Percentiles rank a stretch among this genome's conserved stretches.
These are phyloP conservation scores for Inga laurina DNA, from an alignment of 306 rosid species.

Conservation along the genomic window DNA sequence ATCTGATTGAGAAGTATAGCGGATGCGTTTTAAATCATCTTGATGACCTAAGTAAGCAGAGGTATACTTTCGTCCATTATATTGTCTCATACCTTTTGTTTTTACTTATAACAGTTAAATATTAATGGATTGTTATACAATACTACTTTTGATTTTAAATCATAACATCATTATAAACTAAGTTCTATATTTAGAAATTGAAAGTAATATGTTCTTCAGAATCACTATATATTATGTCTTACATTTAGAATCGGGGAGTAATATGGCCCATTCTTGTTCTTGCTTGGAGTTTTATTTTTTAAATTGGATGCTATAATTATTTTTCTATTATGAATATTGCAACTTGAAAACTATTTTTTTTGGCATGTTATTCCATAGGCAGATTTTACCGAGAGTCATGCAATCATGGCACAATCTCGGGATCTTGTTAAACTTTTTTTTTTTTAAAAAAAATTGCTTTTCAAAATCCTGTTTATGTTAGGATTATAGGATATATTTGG, in stretches of 20 bases:
- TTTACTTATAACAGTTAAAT: not conserved
- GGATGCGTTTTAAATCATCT: slow-evolving; percentile 55
- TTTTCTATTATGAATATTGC: not conserved
- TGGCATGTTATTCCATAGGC: not conserved
- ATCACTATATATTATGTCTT: no score
- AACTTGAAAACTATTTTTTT: not conserved
- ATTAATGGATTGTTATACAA: no score
- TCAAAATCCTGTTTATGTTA: not conserved
- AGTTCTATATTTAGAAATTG: no score
- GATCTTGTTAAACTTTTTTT: not conserved
- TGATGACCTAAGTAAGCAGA: slow-evolving; percentile 55
- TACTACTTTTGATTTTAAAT: no score
- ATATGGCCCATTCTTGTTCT: no score
- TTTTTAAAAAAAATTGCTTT: no score
- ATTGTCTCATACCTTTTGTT: not conserved
- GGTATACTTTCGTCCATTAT: slow-evolving; percentile 34
- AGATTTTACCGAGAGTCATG: not conserved
- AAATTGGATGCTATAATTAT: not conserved
- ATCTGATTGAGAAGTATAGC: slow-evolving; percentile 50
- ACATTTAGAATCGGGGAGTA: no score
- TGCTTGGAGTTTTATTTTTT: not conserved
- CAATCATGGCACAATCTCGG: not conserved
- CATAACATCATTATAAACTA: no score
- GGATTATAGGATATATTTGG: not conserved
- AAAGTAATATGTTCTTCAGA: no score